Base-by-base conservation (phyloP, 2,329 filamentous ascomycete genomes). In the Capronia americana region DNA sequence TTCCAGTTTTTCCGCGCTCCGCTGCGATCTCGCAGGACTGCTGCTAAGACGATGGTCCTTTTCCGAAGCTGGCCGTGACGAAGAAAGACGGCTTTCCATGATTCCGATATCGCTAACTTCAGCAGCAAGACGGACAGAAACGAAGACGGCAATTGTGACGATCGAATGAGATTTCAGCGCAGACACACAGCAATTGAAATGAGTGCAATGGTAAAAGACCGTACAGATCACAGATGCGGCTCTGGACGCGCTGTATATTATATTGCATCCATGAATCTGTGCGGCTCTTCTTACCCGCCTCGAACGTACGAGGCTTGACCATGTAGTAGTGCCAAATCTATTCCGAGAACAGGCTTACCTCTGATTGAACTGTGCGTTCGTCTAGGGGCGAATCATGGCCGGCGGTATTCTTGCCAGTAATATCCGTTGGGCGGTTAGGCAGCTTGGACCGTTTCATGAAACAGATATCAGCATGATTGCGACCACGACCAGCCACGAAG, bases 1-100 rank as follows among this genome's bases (percentile, higher is more conserved):
- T 14, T 61, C 58, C 2, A 61, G 46, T 41, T 69, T 68, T n/a
- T 34, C 57, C 23, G 59, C 61, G 58, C 64, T 65, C 10, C 61
- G 64, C 10, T 28, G 56, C 32, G 67, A 60, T 20, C 48, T 57
- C 30, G 59, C 8, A 11, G 54, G 44, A 17, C 57, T 61, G 50
- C 34, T 58, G 46, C 54, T 55, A 20, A 26, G 46, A 14, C 57
- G 57, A 60, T 41, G 48, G 32, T 53, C 46, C 30, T 58, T 50
- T n/a, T 41, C 62, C 14, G 57, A 61, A 17, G n/a, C 7, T 64
- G 28, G 65, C 30, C 17, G 57, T 32, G 55, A 61, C 12, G 63
- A 53, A 4, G 68, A 56, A 30, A 41, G 12, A 38, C 10, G 41
- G 24, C 50, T 59, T 38, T 62, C 67, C 62, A 67, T 67, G 61